These are phyloP conservation scores for Stachybotrys chlorohalonatus DNA, from an alignment of 2,329 filamentous ascomycete species.

Conservation along the genomic window DNA sequence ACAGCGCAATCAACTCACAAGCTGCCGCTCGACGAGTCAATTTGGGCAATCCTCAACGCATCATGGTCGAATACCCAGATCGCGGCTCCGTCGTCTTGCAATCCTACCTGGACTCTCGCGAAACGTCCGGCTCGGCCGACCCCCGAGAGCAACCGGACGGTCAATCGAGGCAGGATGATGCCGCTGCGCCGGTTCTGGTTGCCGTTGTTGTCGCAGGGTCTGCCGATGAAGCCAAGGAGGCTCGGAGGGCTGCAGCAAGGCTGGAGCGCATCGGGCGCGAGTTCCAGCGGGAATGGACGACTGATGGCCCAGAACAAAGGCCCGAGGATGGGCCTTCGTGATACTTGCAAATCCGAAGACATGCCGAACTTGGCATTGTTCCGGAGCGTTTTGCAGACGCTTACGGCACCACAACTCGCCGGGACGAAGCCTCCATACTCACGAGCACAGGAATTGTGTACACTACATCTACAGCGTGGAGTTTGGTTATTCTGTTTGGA, in stretches of 20 bases:
- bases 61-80: constrained; percentile 47
- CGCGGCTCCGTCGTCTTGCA: constrained; percentile 32
- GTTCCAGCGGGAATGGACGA: constrained; percentile 44
- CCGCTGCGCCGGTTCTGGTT: constrained; percentile 41
- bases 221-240: constrained; percentile 38
- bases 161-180: constrained; percentile 8
- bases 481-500: not conserved
- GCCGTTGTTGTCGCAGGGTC: constrained; percentile 43
- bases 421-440: not conserved
- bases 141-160: constrained; percentile 4
- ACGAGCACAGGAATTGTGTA: not conserved
- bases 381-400: too few relatives aligned
- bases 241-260: constrained; percentile 40
- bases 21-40: constrained; percentile 43
- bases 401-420: too few relatives aligned
- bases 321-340: not conserved
- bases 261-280: constrained; percentile 45
- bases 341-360: not conserved
- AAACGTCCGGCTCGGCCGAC: constrained; percentile 8
- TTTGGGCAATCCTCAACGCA: constrained; percentile 43
- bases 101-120: constrained; percentile 35
- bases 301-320: constrained; percentile 7
- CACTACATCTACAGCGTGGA: not conserved
- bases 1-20: constrained; percentile 42
- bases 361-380: too few relatives aligned